Evolutionary conservation across 2,329 filamentous ascomycete genomes (phyloP).

Genomic region (Aspergillus nomiae): DNA sequence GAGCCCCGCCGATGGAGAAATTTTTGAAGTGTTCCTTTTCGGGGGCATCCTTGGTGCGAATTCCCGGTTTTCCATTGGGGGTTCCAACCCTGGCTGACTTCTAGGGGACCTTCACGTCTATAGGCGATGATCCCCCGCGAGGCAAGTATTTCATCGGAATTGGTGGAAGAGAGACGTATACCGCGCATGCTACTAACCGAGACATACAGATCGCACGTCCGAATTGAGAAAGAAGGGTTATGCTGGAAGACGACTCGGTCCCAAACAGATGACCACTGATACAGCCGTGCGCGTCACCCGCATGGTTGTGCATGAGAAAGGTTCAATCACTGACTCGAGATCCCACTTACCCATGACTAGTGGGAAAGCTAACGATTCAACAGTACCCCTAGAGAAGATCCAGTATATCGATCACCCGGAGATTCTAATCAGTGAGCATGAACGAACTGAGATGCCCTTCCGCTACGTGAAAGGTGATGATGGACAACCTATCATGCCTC

Average conservation of each 20-base stretch:
- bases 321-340: slow-evolving; percentile 46
- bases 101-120: slow-evolving; percentile 1
- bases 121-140: slow-evolving; percentile 90
- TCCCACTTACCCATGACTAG: not conserved
- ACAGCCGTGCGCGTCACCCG: slow-evolving; percentile 93
- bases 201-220: slow-evolving; percentile 91
- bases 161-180: not conserved
- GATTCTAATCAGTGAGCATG: slow-evolving; percentile 83
- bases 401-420: slow-evolving; percentile 86
- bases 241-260: slow-evolving; percentile 79
- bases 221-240: slow-evolving; percentile 95
- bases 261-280: slow-evolving; percentile 97
- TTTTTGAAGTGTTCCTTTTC: slow-evolving; percentile 91
- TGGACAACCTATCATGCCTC: slow-evolving; percentile 85
- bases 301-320: slow-evolving; percentile 80
- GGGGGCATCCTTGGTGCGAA: slow-evolving; percentile 85
- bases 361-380: slow-evolving; percentile 12
- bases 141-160: slow-evolving; percentile 57
- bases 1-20: slow-evolving; percentile 75
- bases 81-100: slow-evolving; percentile 7
- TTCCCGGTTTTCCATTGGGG: not conserved
- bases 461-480: slow-evolving; percentile 80
- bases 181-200: slow-evolving; percentile 7
- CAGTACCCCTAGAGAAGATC: slow-evolving; percentile 77
- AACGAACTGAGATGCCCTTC: slow-evolving; percentile 97